phyloP scores from a whole-genome alignment of 148 eudicot genomes.

The Rhododendron williamsianum region DNA sequence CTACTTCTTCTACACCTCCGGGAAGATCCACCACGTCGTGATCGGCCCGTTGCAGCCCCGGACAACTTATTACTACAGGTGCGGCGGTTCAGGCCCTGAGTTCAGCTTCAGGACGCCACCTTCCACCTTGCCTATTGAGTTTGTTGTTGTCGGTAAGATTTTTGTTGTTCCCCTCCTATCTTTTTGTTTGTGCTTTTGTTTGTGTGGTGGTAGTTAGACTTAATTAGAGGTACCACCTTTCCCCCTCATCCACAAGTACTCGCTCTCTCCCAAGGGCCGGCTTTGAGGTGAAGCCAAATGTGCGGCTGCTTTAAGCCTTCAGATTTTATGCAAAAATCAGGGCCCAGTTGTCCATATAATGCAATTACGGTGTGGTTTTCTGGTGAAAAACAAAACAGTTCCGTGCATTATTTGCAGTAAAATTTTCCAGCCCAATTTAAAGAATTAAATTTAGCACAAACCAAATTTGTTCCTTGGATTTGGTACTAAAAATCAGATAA shows the following conservation, averaged over 20 bases:
- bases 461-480: not conserved
- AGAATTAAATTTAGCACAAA: not conserved
- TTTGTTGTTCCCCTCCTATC: not conserved
- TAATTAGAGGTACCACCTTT: not conserved
- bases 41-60: conserved; percentile 62
- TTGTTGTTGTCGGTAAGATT: conserved; percentile 52
- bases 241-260: not conserved
- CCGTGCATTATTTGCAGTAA: not conserved
- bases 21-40: conserved; percentile 60
- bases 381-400: not conserved
- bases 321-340: too few species aligned
- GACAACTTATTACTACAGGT: conserved; percentile 65
- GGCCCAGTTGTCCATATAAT: too few species aligned
- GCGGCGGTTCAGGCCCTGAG: conserved; percentile 61
- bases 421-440: too few species aligned
- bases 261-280: not conserved
- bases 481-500: not conserved
- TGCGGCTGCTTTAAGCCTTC: too few species aligned
- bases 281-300: too few species aligned
- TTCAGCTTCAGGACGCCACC: conserved; percentile 71
- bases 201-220: not conserved
- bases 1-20: conserved; percentile 66
- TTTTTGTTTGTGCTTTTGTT: not conserved
- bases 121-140: conserved; percentile 52
- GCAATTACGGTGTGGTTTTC: too few species aligned